These are phyloP conservation scores for Cladosporium velox DNA, from an alignment of 2,329 filamentous ascomycete genomes.

Conservation along the genomic window DNA sequence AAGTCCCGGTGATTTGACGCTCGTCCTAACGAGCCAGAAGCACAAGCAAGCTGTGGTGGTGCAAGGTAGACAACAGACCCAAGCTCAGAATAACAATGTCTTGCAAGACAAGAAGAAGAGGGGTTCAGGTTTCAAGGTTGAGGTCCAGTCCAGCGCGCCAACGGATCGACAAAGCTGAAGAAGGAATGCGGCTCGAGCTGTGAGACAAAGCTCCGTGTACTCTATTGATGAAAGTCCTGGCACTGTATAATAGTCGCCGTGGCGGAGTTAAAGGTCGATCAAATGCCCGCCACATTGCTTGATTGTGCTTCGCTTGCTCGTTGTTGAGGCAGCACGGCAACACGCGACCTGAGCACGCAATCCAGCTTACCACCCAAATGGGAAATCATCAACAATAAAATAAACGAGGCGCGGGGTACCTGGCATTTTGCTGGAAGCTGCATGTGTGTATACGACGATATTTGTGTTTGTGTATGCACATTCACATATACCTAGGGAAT, in stretches of 20 bases:
- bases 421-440: neutral
- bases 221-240: neutral
- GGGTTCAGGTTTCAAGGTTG: neutral
- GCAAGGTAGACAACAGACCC: neutral
- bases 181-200: conserved; percentile 16
- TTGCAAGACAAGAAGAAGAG: conserved; percentile 6
- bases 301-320: neutral
- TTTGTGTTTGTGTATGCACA: neutral
- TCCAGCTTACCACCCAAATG: conserved; percentile 1
- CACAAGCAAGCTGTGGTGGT: neutral
- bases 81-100: neutral
- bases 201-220: conserved; percentile 12
- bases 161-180: neutral
- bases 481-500: neutral
- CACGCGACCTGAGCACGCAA: conserved; percentile 5
- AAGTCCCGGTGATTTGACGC: neutral
- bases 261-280: neutral
- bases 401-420: neutral
- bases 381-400: conserved; percentile 13
- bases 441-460: neutral
- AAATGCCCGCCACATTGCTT: conserved; percentile 8
- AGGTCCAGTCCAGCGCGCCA: neutral
- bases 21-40: neutral
- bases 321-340: neutral
- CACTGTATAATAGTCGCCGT: neutral